A percentile compares a stretch with the other conserved stretches of the same genome.
phyloP scores from a whole-genome alignment of 2,329 filamentous ascomycete species.

The Metarhizium sp. region DNA sequence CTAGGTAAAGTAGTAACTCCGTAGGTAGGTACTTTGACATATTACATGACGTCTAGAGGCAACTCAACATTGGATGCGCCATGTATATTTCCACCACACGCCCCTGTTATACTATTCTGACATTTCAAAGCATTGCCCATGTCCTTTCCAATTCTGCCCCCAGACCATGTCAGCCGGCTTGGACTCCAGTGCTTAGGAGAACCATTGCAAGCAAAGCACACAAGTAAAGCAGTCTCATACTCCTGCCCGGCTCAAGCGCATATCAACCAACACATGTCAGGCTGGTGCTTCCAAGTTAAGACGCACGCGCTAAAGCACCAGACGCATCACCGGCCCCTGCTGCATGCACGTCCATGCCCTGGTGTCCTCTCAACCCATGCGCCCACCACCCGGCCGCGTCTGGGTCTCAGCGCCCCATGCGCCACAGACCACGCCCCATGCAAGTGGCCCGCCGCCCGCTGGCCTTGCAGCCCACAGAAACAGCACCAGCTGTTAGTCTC shows the following conservation, averaged over 20 bases:
- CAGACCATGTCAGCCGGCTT: not conserved
- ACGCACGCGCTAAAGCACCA: not conserved
- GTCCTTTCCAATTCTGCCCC: not conserved
- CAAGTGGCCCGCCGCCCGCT: constrained; percentile 1
- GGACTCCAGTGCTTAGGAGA: too few relatives aligned
- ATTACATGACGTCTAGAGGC: too few relatives aligned
- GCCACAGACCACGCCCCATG: not conserved
- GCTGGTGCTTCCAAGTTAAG: not conserved
- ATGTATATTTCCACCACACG: not conserved
- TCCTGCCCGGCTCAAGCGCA: too few relatives aligned
- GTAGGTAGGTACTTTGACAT: too few relatives aligned
- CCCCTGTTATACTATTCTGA: not conserved
- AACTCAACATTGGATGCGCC: too few relatives aligned
- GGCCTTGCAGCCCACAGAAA: constrained; percentile 1
- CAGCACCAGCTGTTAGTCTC: constrained; percentile 6
- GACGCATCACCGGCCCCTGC: constrained; percentile 11
- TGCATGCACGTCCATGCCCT: constrained; percentile 6
- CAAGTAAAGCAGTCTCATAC: too few relatives aligned
- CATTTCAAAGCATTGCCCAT: not conserved
- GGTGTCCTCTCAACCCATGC: constrained; percentile 7
- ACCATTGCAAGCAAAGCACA: too few relatives aligned
- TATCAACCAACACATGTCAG: too few relatives aligned
- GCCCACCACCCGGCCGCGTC: constrained; percentile 6
- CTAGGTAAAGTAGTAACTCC: too few relatives aligned
- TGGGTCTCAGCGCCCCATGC: constrained; percentile 6